These are phyloP conservation scores for Pseudoneurospora amorphoporcata DNA, from an alignment of 495 filamentous ascomycete genomes.

Conservation along the genomic window DNA sequence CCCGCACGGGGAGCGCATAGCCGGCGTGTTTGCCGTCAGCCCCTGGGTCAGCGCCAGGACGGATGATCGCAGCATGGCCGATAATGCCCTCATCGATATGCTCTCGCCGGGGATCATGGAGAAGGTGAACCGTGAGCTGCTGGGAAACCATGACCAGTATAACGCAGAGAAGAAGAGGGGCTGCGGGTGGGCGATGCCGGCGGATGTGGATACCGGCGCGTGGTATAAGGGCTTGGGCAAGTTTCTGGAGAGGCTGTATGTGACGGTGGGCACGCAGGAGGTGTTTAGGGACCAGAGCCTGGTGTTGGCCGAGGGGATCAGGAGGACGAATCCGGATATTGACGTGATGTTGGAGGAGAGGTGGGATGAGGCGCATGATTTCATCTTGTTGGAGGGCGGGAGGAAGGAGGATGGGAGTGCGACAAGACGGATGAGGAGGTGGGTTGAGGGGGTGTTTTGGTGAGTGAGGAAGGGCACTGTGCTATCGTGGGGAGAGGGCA, in stretches of 20 bases:
- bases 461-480: neutral
- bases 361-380: constrained; percentile 16
- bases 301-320: constrained; percentile 6
- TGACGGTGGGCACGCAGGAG: constrained; percentile 17
- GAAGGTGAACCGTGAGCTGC: neutral
- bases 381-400: constrained; percentile 14
- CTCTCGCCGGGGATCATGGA: constrained; percentile 3
- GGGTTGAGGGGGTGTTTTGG: constrained; percentile 9
- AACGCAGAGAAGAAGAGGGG: constrained; percentile 2
- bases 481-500: neutral
- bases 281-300: constrained; percentile 14
- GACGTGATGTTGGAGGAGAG: constrained; percentile 8
- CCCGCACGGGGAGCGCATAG: constrained; percentile 3
- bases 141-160: neutral
- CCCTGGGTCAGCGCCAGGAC: constrained; percentile 14
- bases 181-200: constrained; percentile 16
- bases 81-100: constrained; percentile 23
- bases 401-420: constrained; percentile 9
- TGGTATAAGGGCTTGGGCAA: constrained; percentile 17
- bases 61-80: constrained; percentile 1
- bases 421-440: constrained; percentile 14
- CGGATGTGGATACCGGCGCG: constrained; percentile 11
- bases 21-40: constrained; percentile 20
- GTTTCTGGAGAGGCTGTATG: constrained; percentile 9
- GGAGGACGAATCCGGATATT: constrained; percentile 1